These are phyloP conservation scores for Epichloe elymi DNA, from an alignment of 2,329 filamentous ascomycete genomes.

Conservation along the genomic window DNA sequence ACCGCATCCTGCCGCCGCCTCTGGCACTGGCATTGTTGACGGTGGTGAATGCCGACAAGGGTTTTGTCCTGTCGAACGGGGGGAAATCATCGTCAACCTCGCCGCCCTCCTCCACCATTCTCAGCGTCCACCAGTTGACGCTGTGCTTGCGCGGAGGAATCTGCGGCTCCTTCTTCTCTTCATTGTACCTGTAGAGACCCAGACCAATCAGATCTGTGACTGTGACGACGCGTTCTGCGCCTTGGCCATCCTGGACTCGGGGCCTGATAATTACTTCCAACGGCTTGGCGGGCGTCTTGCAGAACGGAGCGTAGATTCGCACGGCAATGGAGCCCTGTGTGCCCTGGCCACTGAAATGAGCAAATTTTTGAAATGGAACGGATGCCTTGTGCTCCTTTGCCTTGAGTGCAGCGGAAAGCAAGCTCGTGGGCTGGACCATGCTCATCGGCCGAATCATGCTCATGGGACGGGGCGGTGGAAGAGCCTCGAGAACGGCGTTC, in stretches of 20 bases:
- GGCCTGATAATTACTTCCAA: conserved; percentile 61
- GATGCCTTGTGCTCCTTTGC: conserved; percentile 56
- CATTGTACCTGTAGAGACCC: conserved; percentile 63
- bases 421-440: conserved; percentile 54
- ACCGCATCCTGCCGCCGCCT: conserved; percentile 42
- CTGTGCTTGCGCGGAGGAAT: conserved; percentile 54
- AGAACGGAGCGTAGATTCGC: conserved; percentile 65
- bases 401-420: conserved; percentile 59
- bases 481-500: conserved; percentile 45
- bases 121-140: conserved; percentile 70
- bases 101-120: conserved; percentile 74
- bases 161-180: conserved; percentile 59
- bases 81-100: conserved; percentile 80
- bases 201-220: conserved; percentile 75
- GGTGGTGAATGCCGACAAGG: conserved; percentile 66
- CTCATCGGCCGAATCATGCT: conserved; percentile 52
- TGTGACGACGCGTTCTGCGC: conserved; percentile 47
- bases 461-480: conserved; percentile 59
- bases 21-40: conserved; percentile 70
- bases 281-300: conserved; percentile 48
- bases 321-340: conserved; percentile 64
- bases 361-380: conserved; percentile 65
- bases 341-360: conserved; percentile 62
- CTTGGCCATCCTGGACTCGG: conserved; percentile 54
- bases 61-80: conserved; percentile 62